Percentiles rank a stretch among this genome's conserved stretches.
Conservation (phyloP, 169 alveolate species). For the Plasmodium malariae region DNA sequence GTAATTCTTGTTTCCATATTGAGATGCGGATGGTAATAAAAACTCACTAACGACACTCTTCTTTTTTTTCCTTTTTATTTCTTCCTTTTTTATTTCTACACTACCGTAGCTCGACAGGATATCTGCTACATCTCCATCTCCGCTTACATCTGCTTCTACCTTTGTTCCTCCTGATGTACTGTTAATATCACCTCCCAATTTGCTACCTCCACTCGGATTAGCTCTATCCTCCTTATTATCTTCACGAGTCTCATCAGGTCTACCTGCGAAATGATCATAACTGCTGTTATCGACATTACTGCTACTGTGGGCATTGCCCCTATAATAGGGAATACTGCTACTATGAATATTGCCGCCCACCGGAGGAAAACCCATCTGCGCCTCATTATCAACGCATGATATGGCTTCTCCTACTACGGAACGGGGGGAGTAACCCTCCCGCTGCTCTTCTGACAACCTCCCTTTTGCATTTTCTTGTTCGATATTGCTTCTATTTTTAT, state of each 20-base stretch:
- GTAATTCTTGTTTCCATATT: conserved; percentile 52
- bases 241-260: too few relatives aligned
- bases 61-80: background rate
- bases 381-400: background rate
- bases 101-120: background rate
- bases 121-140: background rate
- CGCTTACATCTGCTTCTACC: background rate
- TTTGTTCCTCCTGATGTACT: background rate
- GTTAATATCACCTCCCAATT: background rate
- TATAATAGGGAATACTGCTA: too few relatives aligned
- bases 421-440: background rate
- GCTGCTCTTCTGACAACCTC: background rate
- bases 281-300: too few relatives aligned
- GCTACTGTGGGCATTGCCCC: too few relatives aligned
- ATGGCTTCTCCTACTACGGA: background rate
- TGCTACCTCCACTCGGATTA: background rate
- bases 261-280: too few relatives aligned
- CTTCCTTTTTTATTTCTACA: background rate
- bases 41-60: conserved; percentile 41
- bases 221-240: background rate
- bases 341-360: background rate
- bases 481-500: conserved; percentile 32
- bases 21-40: conserved; percentile 69
- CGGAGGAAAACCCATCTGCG: background rate
- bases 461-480: conserved; percentile 15